Evolutionary conservation across 805 yeast genomes (phyloP).

Genomic region (Starmerella apicola): DNA sequence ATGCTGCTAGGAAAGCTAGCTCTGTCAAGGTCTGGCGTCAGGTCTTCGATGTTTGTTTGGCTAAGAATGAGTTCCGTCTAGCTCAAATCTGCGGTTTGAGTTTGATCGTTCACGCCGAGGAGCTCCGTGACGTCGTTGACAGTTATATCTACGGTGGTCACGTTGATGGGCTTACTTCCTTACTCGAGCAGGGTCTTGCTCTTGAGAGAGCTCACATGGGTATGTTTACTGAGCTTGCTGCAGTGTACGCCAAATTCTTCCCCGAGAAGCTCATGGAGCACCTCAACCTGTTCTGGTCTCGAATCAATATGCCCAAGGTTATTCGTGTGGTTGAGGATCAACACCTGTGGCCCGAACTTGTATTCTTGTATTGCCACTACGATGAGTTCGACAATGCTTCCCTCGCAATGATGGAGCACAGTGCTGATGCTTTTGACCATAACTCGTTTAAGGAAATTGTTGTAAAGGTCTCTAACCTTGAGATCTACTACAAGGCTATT

Average conservation of each 20-base stretch:
- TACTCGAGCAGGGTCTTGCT: conserved; percentile 91
- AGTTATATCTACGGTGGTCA: conserved; percentile 85
- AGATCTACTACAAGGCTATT: conserved; percentile 93
- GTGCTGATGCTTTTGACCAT: conserved; percentile 88
- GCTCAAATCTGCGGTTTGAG: conserved; percentile 99
- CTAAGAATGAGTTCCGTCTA: conserved; percentile 82
- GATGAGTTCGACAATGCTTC: conserved; percentile 99
- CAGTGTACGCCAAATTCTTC: conserved; percentile 77
- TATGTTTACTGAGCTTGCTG: conserved; percentile 93
- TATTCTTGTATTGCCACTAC: conserved; percentile 92
- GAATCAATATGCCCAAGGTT: conserved; percentile 94
- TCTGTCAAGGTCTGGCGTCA: conserved; percentile 92
- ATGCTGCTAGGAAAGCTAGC: conserved; percentile 96
- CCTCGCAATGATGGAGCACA: conserved; percentile 87
- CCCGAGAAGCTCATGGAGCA: conserved; percentile 92
- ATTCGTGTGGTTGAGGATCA: conserved; percentile 86
- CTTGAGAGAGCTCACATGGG: conserved; percentile 99
- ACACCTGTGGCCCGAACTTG: conserved; percentile 91
- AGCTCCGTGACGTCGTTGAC: conserved; percentile 73
- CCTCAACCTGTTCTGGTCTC: conserved; percentile 93
- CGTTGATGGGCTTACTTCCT: conserved; percentile 78
- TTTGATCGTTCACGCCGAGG: conserved; percentile 94
- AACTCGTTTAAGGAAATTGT: conserved; percentile 85
- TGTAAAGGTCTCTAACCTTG: conserved; percentile 89
- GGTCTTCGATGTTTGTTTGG: conserved; percentile 93